These are phyloP conservation scores for Apiospora malaysiana DNA, from an alignment of 2,329 filamentous ascomycete species.

Conservation along the genomic window DNA sequence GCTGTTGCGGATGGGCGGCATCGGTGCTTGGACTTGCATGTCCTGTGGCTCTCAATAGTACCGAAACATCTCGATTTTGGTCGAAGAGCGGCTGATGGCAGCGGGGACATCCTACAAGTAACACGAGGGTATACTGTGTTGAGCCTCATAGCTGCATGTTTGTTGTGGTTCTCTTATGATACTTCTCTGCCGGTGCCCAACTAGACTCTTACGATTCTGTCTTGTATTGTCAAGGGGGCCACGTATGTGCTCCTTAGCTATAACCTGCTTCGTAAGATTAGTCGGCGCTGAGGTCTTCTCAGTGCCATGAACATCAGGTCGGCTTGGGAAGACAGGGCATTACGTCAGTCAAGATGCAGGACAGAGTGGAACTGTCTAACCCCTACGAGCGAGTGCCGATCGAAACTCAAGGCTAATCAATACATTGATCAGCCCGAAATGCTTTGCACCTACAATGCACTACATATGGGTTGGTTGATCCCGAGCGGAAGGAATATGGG, in stretches of 20 bases:
- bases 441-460: too few relatives aligned
- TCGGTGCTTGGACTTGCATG: neutral
- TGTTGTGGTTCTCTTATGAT: neutral
- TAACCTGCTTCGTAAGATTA: neutral
- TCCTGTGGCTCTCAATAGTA: conserved; percentile 3
- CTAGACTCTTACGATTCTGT: neutral
- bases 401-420: neutral
- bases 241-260: too few relatives aligned
- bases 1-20: neutral
- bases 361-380: neutral
- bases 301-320: neutral
- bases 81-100: neutral
- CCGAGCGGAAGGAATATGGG: conserved; percentile 5
- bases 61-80: neutral
- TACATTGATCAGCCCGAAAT: too few relatives aligned
- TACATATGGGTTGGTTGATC: neutral
- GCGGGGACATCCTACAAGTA: neutral
- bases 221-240: neutral
- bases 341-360: neutral
- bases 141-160: neutral
- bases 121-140: neutral
- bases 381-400: neutral
- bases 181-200: neutral
- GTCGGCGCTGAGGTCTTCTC: neutral
- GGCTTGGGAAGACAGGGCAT: neutral